Evolutionary conservation across 305 asterid genomes (phyloP), one percentile per base, ranked within the genome.

Genomic region (Fraxinus dipetala): DNA sequence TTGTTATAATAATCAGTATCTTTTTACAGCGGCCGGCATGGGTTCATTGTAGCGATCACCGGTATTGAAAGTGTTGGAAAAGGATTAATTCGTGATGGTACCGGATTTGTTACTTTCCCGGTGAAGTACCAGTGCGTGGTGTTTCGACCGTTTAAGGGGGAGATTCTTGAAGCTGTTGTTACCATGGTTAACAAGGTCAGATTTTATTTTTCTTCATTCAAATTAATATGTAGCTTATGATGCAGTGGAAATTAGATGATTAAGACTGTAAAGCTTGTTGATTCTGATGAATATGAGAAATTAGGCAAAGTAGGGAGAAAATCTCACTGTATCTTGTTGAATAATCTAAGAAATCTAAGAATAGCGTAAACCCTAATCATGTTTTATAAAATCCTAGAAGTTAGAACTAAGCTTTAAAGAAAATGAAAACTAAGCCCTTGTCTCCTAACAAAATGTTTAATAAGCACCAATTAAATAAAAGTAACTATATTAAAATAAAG

Each of bases 101-200:
- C 98, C 0, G 98, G 99, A 73, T 94, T 94, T 72, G 99, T 96
- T 24, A 89, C 97, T 2, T 96, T 96, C 38, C 97, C 97, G 2
- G 92, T 96, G n/a, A 94, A 89, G 89, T 94, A 96, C 86, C 98
- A 94, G 51, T 96, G 99, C 65, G 98, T 96, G 36, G 99, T 96
- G 48, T 96, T 94, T 79, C 89, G 98, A 16, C 99, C 98, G 18
- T 94, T 93, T 69, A 94, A 94, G 84, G 99, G 98, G 2, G 98
- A 96, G 90, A 87, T 93, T 81, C 80, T 92, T 5, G 98, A 94
- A 88, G 97, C 94, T 6, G 98, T 92, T 89, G 98, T 96, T n/a
- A 92, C 98, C n/a, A 94, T 95, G 98, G 99, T 94, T 78, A 94
- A 94, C 87, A 95, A 94, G 97, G 98, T 92, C 18, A 78, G 32